Percentiles rank a stretch among this genome's conserved stretches.
These are phyloP conservation scores for Hyaloscypha variabilis DNA, from an alignment of 495 filamentous ascomycete genomes.

Conservation along the genomic window DNA sequence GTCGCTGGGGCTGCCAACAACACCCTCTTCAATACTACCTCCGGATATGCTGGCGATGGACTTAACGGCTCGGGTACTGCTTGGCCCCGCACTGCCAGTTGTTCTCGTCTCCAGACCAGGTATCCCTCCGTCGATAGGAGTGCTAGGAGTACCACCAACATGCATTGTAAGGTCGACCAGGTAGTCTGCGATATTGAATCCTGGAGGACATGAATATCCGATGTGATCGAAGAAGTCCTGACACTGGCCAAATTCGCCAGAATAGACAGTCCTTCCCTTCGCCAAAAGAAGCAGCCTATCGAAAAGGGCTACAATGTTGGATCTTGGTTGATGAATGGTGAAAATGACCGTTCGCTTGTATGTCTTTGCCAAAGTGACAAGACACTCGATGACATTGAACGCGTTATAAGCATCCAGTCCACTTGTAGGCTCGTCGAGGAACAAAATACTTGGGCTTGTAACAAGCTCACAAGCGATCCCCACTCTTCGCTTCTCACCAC, in stretches of 20 bases:
- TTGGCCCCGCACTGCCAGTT: slow-evolving; percentile 71
- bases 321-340: slow-evolving; percentile 98
- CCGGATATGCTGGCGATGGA: slow-evolving; percentile 81
- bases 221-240: slow-evolving; percentile 91
- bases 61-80: slow-evolving; percentile 87
- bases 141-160: slow-evolving; percentile 62
- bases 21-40: slow-evolving; percentile 54
- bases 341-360: slow-evolving; percentile 97
- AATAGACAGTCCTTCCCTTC: slow-evolving; percentile 88
- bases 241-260: slow-evolving; percentile 84
- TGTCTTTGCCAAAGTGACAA: slow-evolving; percentile 91
- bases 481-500: slow-evolving; percentile 93
- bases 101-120: slow-evolving; percentile 42
- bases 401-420: slow-evolving; percentile 95
- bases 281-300: slow-evolving; percentile 91
- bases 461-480: slow-evolving; percentile 98
- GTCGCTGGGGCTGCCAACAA: slow-evolving; percentile 61
- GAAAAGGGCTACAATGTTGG: slow-evolving; percentile 99
- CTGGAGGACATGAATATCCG: slow-evolving; percentile 89
- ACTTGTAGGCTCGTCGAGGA: slow-evolving; percentile 95
- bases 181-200: slow-evolving; percentile 98
- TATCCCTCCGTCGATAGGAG: slow-evolving; percentile 60
- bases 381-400: slow-evolving; percentile 94
- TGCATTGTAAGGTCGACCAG: slow-evolving; percentile 98
- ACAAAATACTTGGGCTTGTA: slow-evolving; percentile 95